Base-by-base conservation (phyloP, 1,139 yeast species). In the Scheffersomyces illinoinensis region DNA sequence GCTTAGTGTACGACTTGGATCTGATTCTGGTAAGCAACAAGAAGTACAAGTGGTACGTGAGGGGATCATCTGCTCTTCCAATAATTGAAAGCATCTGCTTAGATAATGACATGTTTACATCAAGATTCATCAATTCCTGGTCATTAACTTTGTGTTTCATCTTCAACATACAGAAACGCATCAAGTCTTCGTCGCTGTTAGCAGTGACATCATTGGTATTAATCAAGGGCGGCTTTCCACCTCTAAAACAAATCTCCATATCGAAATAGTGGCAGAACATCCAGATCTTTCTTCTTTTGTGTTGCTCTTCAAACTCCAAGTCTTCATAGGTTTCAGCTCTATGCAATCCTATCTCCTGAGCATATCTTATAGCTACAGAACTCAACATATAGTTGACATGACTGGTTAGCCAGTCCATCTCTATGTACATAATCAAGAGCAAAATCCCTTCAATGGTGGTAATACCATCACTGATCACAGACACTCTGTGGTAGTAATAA, bases 301-400 rank as follows among this genome's bases (percentile, higher is more conserved):
- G 63, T 6, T 75, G 76, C 53, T 85, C 88, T 3, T 68, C 73
- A 0, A 64, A 63, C 0, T 78, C 58, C 24, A 85, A 64, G 0
- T 79, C 77, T 7, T 66, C 64, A 56, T 80, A 79, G 2, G 83
- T 71, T 62, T 88, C 91, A 18, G 72, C 73, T 47, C 91, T 73
- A 66, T 90, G 90, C 24, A 90, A 73, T 0, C 96, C 96, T 58
- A 88, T 71, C 55, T 85, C 89, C 62, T 83, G 87, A 0, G 91
- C 90, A 63, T 78, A 82, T 58, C 91, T 75, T 2, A 85, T 79
- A 0, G 88, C 88, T 8, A 84, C 78, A 0, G 88, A 73, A 0
- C 80, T 68, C 12, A 88, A 66, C 47, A 80, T 74, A 64, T 79
- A 82, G 48, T 81, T 77, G 48, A 76, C 71, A 48, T 81, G 82